These are phyloP conservation scores for Penicillium ucsense DNA, from an alignment of 495 filamentous ascomycete species.

Conservation along the genomic window DNA sequence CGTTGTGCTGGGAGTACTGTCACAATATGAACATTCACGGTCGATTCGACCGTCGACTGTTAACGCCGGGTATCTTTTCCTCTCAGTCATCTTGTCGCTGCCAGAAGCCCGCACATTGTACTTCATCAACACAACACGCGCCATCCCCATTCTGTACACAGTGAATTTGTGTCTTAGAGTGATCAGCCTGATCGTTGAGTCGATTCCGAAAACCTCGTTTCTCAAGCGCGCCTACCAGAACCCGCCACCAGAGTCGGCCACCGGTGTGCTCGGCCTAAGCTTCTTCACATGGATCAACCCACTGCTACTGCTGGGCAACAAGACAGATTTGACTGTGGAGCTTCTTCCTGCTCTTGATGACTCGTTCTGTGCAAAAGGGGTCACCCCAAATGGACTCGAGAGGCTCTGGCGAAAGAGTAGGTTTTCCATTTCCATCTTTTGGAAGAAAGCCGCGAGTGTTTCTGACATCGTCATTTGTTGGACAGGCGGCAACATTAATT, in stretches of 20 bases:
- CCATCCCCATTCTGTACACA: constrained; percentile 29
- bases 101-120: constrained; percentile 28
- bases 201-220: constrained; percentile 28
- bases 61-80: constrained; percentile 25
- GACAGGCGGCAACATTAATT: background rate
- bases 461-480: too few relatives aligned
- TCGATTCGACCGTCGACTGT: constrained; percentile 28
- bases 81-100: constrained; percentile 30
- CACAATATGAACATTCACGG: constrained; percentile 25
- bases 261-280: constrained; percentile 29
- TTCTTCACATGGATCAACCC: constrained; percentile 43
- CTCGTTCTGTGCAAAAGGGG: constrained; percentile 7
- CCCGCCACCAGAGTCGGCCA: constrained; percentile 39
- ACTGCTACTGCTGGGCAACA: constrained; percentile 31
- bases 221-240: constrained; percentile 26
- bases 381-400: background rate
- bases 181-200: constrained; percentile 29
- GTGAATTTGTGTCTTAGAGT: constrained; percentile 9
- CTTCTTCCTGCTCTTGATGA: constrained; percentile 28
- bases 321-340: constrained; percentile 20
- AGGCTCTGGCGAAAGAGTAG: background rate
- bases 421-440: background rate
- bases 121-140: constrained; percentile 10
- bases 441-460: too few relatives aligned
- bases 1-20: constrained; percentile 16